Conservation (phyloP, 2,329 filamentous ascomycete species). For the Hypoxylon sp. region DNA sequence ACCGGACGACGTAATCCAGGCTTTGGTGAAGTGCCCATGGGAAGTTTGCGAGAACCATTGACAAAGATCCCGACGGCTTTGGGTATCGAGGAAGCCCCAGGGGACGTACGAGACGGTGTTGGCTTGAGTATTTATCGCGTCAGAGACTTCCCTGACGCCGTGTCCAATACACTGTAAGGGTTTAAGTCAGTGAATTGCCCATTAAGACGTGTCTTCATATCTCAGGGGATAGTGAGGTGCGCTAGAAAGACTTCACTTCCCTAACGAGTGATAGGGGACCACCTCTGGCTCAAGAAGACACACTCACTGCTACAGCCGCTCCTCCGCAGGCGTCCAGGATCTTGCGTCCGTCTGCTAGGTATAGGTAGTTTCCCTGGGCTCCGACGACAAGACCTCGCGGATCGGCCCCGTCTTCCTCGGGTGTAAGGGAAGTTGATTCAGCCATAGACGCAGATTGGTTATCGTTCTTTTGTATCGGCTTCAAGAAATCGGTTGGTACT, state of each 20-base stretch:
- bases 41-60: slow-evolving; percentile 56
- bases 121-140: slow-evolving; percentile 69
- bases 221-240: not conserved
- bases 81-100: slow-evolving; percentile 65
- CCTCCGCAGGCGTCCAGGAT: slow-evolving; percentile 81
- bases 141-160: slow-evolving; percentile 69
- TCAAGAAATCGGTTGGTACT: slow-evolving; percentile 4
- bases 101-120: slow-evolving; percentile 49
- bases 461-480: slow-evolving; percentile 3
- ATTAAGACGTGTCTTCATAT: not conserved
- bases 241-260: not conserved
- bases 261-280: not conserved
- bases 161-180: slow-evolving; percentile 70
- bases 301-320: slow-evolving; percentile 70
- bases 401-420: slow-evolving; percentile 1
- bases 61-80: slow-evolving; percentile 62
- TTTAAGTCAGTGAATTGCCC: slow-evolving; percentile 7
- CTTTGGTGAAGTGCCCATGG: slow-evolving; percentile 53
- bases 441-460: slow-evolving; percentile 11
- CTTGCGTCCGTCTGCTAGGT: slow-evolving; percentile 33
- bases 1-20: slow-evolving; percentile 56
- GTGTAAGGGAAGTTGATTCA: not conserved
- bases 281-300: not conserved
- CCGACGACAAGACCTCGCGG: slow-evolving; percentile 27
- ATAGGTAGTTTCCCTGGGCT: slow-evolving; percentile 35